Base-by-base conservation (phyloP, 805 yeast species). In the Candida coleopterorum region DNA sequence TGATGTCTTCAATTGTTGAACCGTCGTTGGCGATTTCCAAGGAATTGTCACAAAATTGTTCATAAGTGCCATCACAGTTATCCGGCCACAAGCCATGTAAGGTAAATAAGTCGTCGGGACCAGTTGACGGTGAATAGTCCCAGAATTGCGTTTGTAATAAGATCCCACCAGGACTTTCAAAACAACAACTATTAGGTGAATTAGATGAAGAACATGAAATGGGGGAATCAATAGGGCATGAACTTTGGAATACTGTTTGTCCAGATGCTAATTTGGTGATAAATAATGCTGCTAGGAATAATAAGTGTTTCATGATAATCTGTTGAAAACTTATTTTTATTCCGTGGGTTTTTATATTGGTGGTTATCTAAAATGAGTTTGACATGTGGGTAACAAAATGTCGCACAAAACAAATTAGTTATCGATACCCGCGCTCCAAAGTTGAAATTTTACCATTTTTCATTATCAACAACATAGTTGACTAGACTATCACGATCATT, bases 101-200 rank as follows among this genome's bases (percentile, higher is more conserved):
- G 15, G 72, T 66, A 47, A 64, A 67, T 8, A 55, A 40, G 27
- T 62, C 56, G 25, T 50, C 49, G 17, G 57, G 45, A 17, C 69
- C 68, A 43, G 59, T 48, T 9, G 45, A 30, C 17, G 93, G 89
- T 41, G 66, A 60, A 53, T 82, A 84, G 59, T 89, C 95, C 97
- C 97, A 89, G 62, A 89, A 88, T 55, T 89, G 97, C 0, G 97
- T 85, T 53, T 77, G 84, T 35, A 89, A 59, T 25, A 89, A 65
- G 11, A 86, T 70, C 5, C 97, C 97, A 32, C 94, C 44, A 11
- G 47, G 89, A 32, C 75, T 74, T 53, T 88, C 96, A 55, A 80
- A 85, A 60, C 97, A 89, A 53, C 97, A 89, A 2, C 76, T 34
- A n/a, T n/a, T n/a, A 6, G 37, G 46, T 5, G 46, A 37, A 4